Percentiles rank a stretch among this genome's conserved stretches.
phyloP scores from a whole-genome alignment of 2,329 filamentous ascomycete species.

The Calonectria hawksworthii region DNA sequence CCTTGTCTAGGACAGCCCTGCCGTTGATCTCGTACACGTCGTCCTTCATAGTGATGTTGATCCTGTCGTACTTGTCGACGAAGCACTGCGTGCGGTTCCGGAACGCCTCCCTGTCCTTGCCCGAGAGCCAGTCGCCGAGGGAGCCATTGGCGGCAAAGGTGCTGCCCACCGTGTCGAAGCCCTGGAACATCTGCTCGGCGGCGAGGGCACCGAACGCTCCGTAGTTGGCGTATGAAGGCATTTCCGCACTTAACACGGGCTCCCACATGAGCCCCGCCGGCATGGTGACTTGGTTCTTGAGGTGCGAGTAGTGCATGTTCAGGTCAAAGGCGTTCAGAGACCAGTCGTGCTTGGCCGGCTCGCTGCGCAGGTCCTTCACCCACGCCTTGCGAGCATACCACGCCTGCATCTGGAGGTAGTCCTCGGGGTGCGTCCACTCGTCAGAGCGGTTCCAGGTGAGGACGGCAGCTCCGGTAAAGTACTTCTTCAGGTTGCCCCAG shows the following conservation, averaged over 20 bases:
- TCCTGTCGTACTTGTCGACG: conserved; percentile 23
- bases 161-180: conserved; percentile 29
- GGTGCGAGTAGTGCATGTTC: conserved; percentile 15
- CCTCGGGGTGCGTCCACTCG: conserved; percentile 29
- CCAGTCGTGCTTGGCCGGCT: conserved; percentile 14
- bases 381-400: conserved; percentile 25
- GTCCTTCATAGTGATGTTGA: not conserved
- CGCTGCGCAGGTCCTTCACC: conserved; percentile 6
- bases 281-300: conserved; percentile 33
- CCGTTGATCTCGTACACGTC: conserved; percentile 36
- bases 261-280: conserved; percentile 29
- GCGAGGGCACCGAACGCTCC: conserved; percentile 29
- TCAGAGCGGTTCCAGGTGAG: not conserved
- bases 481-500: conserved; percentile 10
- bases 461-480: conserved; percentile 25
- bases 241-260: conserved; percentile 16
- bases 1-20: conserved; percentile 2
- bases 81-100: conserved; percentile 21
- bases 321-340: conserved; percentile 10
- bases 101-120: not conserved
- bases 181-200: conserved; percentile 27
- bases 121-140: conserved; percentile 63
- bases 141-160: conserved; percentile 64
- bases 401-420: conserved; percentile 31
- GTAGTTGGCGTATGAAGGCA: conserved; percentile 32